Base-by-base conservation (phyloP, 1,284 basidiomycete genomes). In the Sporisorium graminicola region DNA sequence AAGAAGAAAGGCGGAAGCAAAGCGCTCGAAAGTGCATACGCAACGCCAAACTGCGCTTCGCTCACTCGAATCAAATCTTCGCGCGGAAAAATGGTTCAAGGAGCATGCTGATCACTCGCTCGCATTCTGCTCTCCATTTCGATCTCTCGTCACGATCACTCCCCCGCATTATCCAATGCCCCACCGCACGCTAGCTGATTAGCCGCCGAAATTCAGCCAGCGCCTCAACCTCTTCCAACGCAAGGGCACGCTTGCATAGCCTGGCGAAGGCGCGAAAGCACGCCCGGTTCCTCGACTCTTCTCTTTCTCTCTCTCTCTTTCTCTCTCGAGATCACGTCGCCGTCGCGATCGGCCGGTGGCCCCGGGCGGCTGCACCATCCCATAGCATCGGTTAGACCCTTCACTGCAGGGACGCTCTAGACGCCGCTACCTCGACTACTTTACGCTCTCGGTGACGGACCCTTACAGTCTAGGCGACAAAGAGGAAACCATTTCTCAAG, bases 131-230 rank as follows among this genome's bases (percentile, higher is more conserved):
- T 27, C 24, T 47, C 27, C 46, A 16, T 47, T 52, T 64, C 71
- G 62, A 69, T 74, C 71, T 68, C 65, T 74, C 65, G 65, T 74
- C 71, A 67, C 71, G 71, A 74, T 74, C 71, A 69, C 65, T 69
- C 58, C 62, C 65, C 62, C 63, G 58, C 65, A 65, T 62, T 61
- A 54, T 42, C 31, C 42, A 33, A 13, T 51, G 54, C 61, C 43
- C 24, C 49, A 65, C 54, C 52, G 51, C 49, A 58, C 54, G 37
- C 44, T 26, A 40, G 58, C 49, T 37, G 20, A 42, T 29, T 51
- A 37, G 13, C 26, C n/a, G n/a, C n/a, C 55, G 56, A 26, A 65
- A 47, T 31, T 58, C 29, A 43, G 29, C 47, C 33, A 16, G 27
- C 10, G 35, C 53, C 2, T 31, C 13, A 14, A 29, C 33, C 33